Evolutionary conservation across 768 basidiomycete species (phyloP).

Genomic region (Naematelia encephala): DNA sequence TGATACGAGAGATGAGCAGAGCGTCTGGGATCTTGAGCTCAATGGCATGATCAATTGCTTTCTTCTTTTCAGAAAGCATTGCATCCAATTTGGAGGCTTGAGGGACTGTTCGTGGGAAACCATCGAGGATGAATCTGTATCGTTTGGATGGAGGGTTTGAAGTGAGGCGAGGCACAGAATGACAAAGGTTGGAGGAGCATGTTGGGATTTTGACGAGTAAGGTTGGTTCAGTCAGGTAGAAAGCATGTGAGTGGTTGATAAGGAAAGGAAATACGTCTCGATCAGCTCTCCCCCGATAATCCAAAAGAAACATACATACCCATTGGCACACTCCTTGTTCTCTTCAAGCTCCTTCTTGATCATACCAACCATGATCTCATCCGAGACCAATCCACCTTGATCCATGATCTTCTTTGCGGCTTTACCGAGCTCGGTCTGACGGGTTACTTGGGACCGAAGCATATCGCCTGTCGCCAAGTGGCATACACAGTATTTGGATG

Average conservation of each 20-base stretch:
- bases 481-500: slow-evolving; percentile 90
- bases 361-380: slow-evolving; percentile 97
- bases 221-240: too few species aligned
- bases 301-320: too few species aligned
- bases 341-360: slow-evolving; percentile 92
- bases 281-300: too few species aligned
- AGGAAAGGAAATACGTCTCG: background rate
- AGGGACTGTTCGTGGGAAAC: slow-evolving; percentile 96
- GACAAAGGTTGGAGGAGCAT: too few species aligned
- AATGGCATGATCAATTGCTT: slow-evolving; percentile 80
- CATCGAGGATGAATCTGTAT: slow-evolving; percentile 89
- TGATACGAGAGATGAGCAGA: slow-evolving; percentile 94
- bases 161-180: background rate
- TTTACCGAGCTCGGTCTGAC: slow-evolving; percentile 81
- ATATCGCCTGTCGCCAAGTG: slow-evolving; percentile 99
- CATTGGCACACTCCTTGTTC: slow-evolving; percentile 89
- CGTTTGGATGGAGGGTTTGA: background rate
- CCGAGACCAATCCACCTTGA: slow-evolving; percentile 85
- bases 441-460: slow-evolving; percentile 86
- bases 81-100: slow-evolving; percentile 93
- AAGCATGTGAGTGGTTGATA: too few species aligned
- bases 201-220: too few species aligned
- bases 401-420: slow-evolving; percentile 99
- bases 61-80: slow-evolving; percentile 78
- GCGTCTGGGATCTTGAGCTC: slow-evolving; percentile 90